Evolutionary conservation across 768 basidiomycete genomes (phyloP), one percentile per base, ranked within the genome.

Genomic region (Mycena maculata): DNA sequence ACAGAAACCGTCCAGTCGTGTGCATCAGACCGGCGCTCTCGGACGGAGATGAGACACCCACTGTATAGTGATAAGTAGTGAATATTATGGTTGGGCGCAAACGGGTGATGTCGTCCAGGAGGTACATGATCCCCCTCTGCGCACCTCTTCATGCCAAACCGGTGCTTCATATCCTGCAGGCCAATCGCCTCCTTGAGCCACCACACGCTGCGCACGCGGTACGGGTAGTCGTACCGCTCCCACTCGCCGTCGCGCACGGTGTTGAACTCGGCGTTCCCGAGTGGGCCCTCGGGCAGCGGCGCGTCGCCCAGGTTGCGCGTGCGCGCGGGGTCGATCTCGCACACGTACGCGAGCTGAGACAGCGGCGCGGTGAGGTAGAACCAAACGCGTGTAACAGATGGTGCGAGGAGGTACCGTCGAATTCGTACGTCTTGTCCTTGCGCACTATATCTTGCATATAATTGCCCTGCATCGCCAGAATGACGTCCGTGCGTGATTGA

Each of bases 321-420:
- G 28, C 71, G 63, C 20, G 75, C 68, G 42, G 73, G 68, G 63
- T 77, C 76, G 45, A 76, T 77, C 62, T 73, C 71, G 69, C 70
- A 75, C 48, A 77, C 63, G 63, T 76, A 77, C 49, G 62, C 71
- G 44, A 76, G 70, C 56, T 68, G 67, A 39, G 74, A 72, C 42
- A 72, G 68, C 25, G 73, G 76, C 4, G 74, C 73, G 47, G 39
- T 76, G 59, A 49, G 70, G 74, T 68, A 74, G 73, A 77, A 76
- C 65, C 75, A 76, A 60, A 77, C 70, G 20, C 76, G 69, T 25
- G 61, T 63, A 63, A 80, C 61, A 18, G 67, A 70, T n/a, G 70
- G 52, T 20, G 64, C 13, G 63, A 73, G 78, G 70, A 76, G 73
- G 71, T 77, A 78, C 68, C 68, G 60, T 60, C 77, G 69, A 78